Evolutionary conservation across 2,329 filamentous ascomycete genomes (phyloP), one percentile per base, ranked within the genome.

Genomic region (Calonectria pseudoreteaudii): DNA sequence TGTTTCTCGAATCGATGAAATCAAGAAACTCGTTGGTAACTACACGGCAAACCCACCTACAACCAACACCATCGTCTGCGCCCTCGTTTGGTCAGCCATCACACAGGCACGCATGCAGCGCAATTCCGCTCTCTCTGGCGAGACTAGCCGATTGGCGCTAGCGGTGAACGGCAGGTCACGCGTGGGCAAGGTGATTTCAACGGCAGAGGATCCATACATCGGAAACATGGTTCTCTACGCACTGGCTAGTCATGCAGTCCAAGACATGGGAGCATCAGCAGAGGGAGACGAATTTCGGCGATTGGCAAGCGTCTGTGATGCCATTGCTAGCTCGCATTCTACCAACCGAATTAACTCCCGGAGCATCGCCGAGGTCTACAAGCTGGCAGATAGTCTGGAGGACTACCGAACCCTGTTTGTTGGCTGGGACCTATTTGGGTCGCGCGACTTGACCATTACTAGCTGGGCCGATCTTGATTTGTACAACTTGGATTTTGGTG

Each of bases 381-480:
- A 34, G 23, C 47, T 75, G 8, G 56, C 28, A 7, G 34, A 28
- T 13, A 18, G 41, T 8, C 14, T 67, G 13, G 31, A 31, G 8
- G 67, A 75, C 23, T 75, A 70, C n/a, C 44, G 67, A 3, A 41
- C 53, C 23, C 31, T 75, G 4, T 75, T 75, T 18, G 66, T 72
- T 10, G 73, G 70, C 30, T 75, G 70, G 73, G 70, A 73, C 8
- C 53, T 73, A 0, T 73, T 75, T 23, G 44, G 47, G 2, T 65
- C 52, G 6, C 52, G 53, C 16, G 67, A 75, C n/a, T 31, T 75
- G 10, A 71, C 73, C 3, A 70, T 75, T 14, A 70, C 67, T 5
- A 73, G 66, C 20, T 73, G 73, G 73, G 70, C 73, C 9, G 56
- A 73, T 28, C 62, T 73, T 0, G 71, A 68, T n/a, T 30, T 73